phyloP scores from a whole-genome alignment of 805 yeast genomes.

The Lachancea quebecensis region DNA sequence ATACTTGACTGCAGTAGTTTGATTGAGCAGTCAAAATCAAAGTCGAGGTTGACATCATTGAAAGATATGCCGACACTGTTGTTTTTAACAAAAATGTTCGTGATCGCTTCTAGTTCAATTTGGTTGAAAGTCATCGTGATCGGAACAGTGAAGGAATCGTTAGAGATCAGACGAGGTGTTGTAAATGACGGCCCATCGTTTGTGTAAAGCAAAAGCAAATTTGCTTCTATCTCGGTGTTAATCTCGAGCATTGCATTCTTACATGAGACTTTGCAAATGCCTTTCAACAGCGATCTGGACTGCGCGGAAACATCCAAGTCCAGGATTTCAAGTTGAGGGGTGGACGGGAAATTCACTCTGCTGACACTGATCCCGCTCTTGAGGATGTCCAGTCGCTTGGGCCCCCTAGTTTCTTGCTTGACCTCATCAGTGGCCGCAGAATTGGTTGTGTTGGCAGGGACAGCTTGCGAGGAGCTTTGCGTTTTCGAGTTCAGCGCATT shows the following conservation, averaged over 20 bases:
- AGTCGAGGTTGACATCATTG: constrained; percentile 32
- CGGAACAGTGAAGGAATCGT: constrained; percentile 31
- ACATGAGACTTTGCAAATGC: constrained; percentile 30
- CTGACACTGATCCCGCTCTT: constrained; percentile 29
- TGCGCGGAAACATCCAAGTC: constrained; percentile 30
- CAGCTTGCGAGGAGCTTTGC: not conserved
- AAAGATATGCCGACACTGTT: constrained; percentile 32
- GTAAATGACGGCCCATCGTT: constrained; percentile 26
- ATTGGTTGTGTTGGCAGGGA: constrained; percentile 2
- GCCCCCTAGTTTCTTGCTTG: constrained; percentile 8
- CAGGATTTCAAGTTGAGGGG: constrained; percentile 29
- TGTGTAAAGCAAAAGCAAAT: constrained; percentile 25
- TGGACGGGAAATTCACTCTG: constrained; percentile 25
- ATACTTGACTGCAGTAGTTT: constrained; percentile 30
- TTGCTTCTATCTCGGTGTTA: constrained; percentile 32
- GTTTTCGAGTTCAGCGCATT: constrained; percentile 20
- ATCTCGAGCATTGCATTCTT: constrained; percentile 29
- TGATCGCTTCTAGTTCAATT: constrained; percentile 30
- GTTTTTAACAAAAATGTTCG: constrained; percentile 29
- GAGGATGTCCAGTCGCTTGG: constrained; percentile 21
- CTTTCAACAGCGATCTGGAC: constrained; percentile 29
- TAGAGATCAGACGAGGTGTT: constrained; percentile 28
- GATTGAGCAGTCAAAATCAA: constrained; percentile 32
- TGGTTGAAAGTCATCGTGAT: constrained; percentile 30
- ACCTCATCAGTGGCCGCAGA: constrained; percentile 7